A percentile compares a stretch with the other conserved stretches of the same genome.
Evolutionary conservation across 768 basidiomycete genomes (phyloP).

Genomic region (Tricholoma sp.): DNA sequence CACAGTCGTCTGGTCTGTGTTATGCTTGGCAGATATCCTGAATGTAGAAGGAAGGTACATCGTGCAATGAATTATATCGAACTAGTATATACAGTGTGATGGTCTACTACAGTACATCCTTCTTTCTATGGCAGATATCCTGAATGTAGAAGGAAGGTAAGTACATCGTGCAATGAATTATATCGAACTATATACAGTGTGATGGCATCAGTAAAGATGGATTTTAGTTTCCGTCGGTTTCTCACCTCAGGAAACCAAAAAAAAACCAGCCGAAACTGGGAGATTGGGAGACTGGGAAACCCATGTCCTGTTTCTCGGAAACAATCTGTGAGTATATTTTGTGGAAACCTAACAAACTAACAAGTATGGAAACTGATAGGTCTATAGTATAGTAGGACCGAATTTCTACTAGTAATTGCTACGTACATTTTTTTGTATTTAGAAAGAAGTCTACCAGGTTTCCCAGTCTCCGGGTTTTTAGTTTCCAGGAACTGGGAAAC

Average conservation of each 20-base stretch:
- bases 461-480: not conserved
- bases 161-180: no score
- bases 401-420: not conserved
- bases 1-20: no score
- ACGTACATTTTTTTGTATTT: not conserved
- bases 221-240: slow-evolving; percentile 2
- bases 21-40: no score
- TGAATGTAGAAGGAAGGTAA: no score
- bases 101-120: not conserved
- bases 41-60: not conserved
- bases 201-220: not conserved
- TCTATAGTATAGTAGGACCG: not conserved
- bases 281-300: not conserved
- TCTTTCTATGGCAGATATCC: no score
- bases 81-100: not conserved
- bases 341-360: not conserved
- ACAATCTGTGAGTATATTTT: not conserved
- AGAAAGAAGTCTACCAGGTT: not conserved
- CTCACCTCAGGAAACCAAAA: slow-evolving; percentile 1
- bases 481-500: not conserved
- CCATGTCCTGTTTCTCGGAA: slow-evolving; percentile 2
- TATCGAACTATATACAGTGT: no score
- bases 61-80: not conserved
- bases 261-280: slow-evolving; percentile 1
- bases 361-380: not conserved